A percentile compares a stretch with the other conserved stretches of the same genome.
phyloP scores from a whole-genome alignment of 257 asterid genomes.

The Lantana camara region DNA sequence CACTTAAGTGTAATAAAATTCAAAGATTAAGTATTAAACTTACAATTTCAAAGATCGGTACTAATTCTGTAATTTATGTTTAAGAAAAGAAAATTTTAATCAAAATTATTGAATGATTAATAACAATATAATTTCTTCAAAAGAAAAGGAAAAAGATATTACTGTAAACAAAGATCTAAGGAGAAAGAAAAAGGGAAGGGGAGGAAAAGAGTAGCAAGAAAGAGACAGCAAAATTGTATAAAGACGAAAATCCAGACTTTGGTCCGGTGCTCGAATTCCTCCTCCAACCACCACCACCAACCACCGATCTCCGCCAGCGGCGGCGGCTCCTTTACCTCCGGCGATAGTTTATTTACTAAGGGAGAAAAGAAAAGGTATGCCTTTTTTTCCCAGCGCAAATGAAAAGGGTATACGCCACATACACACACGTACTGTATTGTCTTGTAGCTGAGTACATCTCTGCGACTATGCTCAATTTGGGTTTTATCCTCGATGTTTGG shows the following conservation, averaged over 20 bases:
- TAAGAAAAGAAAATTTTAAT: neutral
- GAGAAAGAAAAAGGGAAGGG: neutral
- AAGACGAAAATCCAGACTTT: neutral
- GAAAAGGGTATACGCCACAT: neutral
- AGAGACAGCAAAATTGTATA: neutral
- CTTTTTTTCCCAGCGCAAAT: neutral
- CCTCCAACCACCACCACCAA: slow-evolving; percentile 4
- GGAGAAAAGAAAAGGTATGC: slow-evolving; percentile 5
- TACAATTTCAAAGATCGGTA: no score
- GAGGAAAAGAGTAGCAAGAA: neutral
- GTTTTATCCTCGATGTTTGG: neutral
- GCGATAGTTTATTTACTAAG: neutral
- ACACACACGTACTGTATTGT: neutral
- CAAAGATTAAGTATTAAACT: no score
- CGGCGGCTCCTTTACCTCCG: slow-evolving; percentile 8
- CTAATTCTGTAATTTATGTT: no score
- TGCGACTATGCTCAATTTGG: neutral
- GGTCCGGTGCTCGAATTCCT: slow-evolving; percentile 1
- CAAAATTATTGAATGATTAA: neutral
- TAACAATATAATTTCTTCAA: neutral
- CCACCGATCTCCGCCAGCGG: slow-evolving; percentile 18
- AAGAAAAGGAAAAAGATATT: no score
- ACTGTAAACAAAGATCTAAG: neutral
- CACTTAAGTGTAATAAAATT: no score
- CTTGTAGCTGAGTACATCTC: neutral